Percentiles rank a stretch among this genome's conserved stretches.
Conservation (phyloP, 2,329 filamentous ascomycete species). For the Sordariomycetes sp. region DNA sequence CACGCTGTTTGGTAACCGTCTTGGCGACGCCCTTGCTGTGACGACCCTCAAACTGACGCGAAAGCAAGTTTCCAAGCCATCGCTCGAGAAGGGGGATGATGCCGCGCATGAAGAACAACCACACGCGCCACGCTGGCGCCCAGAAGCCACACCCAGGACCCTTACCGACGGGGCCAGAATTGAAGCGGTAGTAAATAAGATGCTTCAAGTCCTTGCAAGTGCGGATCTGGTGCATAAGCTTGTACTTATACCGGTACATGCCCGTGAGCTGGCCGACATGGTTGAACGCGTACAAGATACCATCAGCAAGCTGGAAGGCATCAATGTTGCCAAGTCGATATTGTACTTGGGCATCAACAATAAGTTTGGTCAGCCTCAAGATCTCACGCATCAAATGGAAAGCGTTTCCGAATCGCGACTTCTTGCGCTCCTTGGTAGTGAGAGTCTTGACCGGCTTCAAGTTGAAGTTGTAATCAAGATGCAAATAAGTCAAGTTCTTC, state of each 20-base stretch:
- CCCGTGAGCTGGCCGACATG: constrained; percentile 96
- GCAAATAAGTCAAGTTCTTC: constrained; percentile 96
- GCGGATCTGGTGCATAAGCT: constrained; percentile 98
- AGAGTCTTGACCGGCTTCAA: constrained; percentile 97
- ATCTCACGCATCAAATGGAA: constrained; percentile 99
- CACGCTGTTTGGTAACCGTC: constrained; percentile 97
- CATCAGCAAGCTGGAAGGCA: constrained; percentile 95
- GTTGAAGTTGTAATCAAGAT: constrained; percentile 99
- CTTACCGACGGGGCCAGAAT: constrained; percentile 92
- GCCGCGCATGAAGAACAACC: constrained; percentile 98
- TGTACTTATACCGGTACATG: constrained; percentile 99
- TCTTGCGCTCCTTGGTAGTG: constrained; percentile 98
- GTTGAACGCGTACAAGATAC: constrained; percentile 99
- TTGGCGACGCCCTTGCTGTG: constrained; percentile 99
- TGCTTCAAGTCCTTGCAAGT: constrained; percentile 99
- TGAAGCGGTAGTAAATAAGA: constrained; percentile 98
- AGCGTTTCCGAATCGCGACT: constrained; percentile 97
- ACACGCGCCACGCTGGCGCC: constrained; percentile 97
- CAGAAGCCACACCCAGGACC: constrained; percentile 98
- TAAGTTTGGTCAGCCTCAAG: constrained; percentile 87
- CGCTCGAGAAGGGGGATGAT: constrained; percentile 94
- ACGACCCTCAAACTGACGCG: constrained; percentile 93
- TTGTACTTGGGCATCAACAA: constrained; percentile 97
- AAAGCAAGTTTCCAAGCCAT: constrained; percentile 94
- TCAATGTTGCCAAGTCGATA: constrained; percentile 97